A percentile compares a stretch with the other conserved stretches of the same genome.
Conservation (phyloP, 2,329 filamentous ascomycete species). For the Ophiocordyceps camponoti-rufipedis region DNA sequence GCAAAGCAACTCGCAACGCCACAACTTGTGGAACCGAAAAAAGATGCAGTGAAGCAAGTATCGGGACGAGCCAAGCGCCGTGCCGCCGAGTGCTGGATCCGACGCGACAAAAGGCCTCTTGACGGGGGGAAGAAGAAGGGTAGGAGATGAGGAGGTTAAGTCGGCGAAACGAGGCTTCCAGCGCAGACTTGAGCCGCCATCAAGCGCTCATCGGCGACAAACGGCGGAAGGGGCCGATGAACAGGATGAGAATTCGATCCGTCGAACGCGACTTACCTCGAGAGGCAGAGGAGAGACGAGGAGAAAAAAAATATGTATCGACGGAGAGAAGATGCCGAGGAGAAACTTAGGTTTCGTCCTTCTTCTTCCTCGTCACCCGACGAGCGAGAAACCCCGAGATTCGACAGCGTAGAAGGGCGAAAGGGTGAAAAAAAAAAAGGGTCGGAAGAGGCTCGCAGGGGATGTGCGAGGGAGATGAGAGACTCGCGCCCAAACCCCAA, state of each 20-base stretch:
- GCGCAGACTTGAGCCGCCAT: background rate
- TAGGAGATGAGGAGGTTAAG: background rate
- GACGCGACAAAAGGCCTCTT: background rate
- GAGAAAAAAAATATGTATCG: background rate
- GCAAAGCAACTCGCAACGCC: background rate
- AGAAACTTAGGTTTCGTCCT: too few relatives aligned
- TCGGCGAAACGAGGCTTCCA: background rate
- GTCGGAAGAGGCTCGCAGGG: background rate
- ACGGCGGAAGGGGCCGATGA: background rate
- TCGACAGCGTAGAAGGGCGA: conserved; percentile 8
- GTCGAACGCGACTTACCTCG: background rate
- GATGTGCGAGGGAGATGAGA: background rate
- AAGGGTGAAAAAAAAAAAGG: background rate
- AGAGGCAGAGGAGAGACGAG: background rate
- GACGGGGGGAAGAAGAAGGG: background rate
- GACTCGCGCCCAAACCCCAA: background rate
- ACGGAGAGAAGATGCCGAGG: conserved; percentile 2
- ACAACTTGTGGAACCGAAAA: too few relatives aligned
- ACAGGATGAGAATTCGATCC: background rate
- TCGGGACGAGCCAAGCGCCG: background rate
- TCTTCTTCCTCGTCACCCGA: too few relatives aligned
- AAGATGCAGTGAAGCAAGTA: background rate
- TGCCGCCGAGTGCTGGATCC: background rate
- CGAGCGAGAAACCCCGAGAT: conserved; percentile 6
- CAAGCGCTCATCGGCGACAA: too few relatives aligned